Base-by-base conservation (phyloP, 108 stramenopile species). In the Discostella pseudostelligera region DNA sequence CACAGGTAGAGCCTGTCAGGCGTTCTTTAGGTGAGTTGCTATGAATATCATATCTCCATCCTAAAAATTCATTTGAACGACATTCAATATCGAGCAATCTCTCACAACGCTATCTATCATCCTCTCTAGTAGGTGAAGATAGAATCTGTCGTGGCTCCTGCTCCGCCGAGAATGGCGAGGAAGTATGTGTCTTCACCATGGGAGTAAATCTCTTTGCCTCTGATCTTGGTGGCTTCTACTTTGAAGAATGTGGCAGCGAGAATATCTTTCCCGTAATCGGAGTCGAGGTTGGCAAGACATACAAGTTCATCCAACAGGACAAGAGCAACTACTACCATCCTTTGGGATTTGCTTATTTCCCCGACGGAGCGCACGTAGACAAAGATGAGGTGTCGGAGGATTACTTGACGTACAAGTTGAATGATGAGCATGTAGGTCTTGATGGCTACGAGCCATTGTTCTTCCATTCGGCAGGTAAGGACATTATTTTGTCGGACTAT, bases 281-380 rank as follows among this genome's bases (percentile, higher is more conserved):
- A 4, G 74, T 96, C 72, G 80, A 84, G 40, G 69, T 87, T n/a
- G 85, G 83, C 14, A 62, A 83, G 21, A 89, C 85, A 8, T 94
- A 96, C 73, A 73, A 74, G 4, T 96, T 96, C 67, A 74, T 69
- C 21, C 92, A 93, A 63, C 63, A 58, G 10, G 73, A 62, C 10
- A 56, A 21, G 13, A 68, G 72, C 45, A 94, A 94, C 74, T 94
- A 78, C 70, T 92, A 82, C 55, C 96, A 96, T 60, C 90, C 90
- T 9, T 47, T 96, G 10, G 96, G 96, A 19, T 95, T 96, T 56
- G 85, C 92, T 14, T 70, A 70, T 16, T 51, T 61, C 22, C 58
- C 69, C 13, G 69, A 70, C 45, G 69, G 69, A 5, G 69, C 69
- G 1, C 69, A 70, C 40, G 69, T 24, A 20, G 69, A 45, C 42